Evolutionary conservation across 1,139 yeast species (phyloP).

Genomic region (Hemisphaericaspora lyxosophila): DNA sequence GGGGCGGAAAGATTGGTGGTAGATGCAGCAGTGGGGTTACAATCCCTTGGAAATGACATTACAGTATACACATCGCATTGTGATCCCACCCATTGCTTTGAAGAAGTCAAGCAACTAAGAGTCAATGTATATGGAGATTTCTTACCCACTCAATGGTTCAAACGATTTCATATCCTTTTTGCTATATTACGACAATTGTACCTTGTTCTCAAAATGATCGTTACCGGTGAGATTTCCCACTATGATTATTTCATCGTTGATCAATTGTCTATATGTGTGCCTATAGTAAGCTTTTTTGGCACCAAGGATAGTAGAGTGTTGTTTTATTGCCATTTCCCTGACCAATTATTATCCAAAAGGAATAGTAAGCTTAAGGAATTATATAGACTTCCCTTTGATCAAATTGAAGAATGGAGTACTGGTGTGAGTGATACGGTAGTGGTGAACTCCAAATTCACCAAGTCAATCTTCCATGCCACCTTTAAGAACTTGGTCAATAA

Average conservation of each 20-base stretch:
- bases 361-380: constrained; percentile 54
- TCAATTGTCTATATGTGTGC: constrained; percentile 84
- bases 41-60: constrained; percentile 64
- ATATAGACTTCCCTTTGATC: constrained; percentile 81
- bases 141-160: constrained; percentile 67
- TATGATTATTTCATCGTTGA: constrained; percentile 82
- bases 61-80: constrained; percentile 86
- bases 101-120: constrained; percentile 66
- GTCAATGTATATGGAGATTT: constrained; percentile 81
- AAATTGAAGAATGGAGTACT: constrained; percentile 78
- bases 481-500: constrained; percentile 47
- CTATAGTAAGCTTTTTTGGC: constrained; percentile 59
- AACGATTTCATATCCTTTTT: constrained; percentile 73
- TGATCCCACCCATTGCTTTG: constrained; percentile 83
- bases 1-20: constrained; percentile 97
- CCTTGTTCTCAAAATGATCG: constrained; percentile 50
- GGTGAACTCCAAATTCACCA: constrained; percentile 86
- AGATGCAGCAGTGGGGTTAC: constrained; percentile 90
- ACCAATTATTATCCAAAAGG: constrained; percentile 69
- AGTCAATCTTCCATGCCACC: constrained; percentile 61
- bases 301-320: constrained; percentile 47
- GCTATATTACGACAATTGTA: constrained; percentile 83
- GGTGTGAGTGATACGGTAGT: constrained; percentile 73
- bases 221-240: constrained; percentile 45
- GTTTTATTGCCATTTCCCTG: constrained; percentile 97